Evolutionary conservation across 106 monocot genomes (phyloP).

Genomic region (Allium fistulosum): DNA sequence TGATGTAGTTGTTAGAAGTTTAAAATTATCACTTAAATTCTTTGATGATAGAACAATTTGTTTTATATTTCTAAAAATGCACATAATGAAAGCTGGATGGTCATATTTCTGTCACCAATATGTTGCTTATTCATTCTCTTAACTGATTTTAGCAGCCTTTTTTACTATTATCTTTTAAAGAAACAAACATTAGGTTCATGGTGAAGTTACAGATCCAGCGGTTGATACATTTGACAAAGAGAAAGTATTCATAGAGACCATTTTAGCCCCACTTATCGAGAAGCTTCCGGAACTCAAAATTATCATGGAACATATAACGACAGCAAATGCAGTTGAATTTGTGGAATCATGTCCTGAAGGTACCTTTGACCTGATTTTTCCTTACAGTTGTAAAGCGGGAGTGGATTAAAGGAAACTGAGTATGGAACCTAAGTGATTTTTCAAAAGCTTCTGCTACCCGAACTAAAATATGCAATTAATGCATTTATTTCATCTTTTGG

Average conservation of each 20-base stretch:
- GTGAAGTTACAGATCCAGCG: constrained; percentile 82
- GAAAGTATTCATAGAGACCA: constrained; percentile 80
- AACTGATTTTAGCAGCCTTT: too few species aligned
- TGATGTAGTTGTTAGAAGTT: too few species aligned
- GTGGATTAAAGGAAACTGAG: too few species aligned
- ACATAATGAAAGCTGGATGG: too few species aligned
- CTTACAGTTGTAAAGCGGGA: too few species aligned
- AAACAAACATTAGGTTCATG: constrained; percentile 56
- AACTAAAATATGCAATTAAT: neutral
- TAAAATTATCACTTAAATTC: too few species aligned
- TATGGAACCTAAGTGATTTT: neutral
- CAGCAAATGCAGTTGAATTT: constrained; percentile 76
- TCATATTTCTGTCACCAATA: neutral
- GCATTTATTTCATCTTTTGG: neutral
- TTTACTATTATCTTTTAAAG: too few species aligned
- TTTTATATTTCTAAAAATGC: too few species aligned
- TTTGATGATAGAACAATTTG: too few species aligned
- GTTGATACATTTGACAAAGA: constrained; percentile 93
- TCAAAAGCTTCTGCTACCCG: neutral
- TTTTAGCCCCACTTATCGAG: constrained; percentile 55
- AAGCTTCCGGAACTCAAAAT: constrained; percentile 79
- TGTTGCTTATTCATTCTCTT: too few species aligned
- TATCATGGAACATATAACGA: constrained; percentile 96
- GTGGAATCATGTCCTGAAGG: constrained; percentile 68
- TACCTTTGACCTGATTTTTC: neutral